Conservation (phyloP, 2,329 filamentous ascomycete genomes). For the Pseudogymnoascus sp. region DNA sequence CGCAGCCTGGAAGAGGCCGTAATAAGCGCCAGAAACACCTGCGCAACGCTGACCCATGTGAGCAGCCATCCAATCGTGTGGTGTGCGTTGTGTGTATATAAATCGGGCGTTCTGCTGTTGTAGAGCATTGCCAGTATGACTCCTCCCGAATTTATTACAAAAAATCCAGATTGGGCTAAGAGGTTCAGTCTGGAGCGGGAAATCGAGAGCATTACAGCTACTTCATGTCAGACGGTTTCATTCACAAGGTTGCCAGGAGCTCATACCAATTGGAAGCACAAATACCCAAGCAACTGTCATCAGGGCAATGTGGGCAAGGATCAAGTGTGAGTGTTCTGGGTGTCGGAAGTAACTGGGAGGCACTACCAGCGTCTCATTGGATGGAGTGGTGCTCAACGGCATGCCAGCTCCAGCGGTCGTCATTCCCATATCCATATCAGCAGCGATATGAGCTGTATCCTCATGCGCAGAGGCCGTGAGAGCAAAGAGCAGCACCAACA, state of each 20-base stretch:
- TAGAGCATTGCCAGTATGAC: slow-evolving; percentile 62
- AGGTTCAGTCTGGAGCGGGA: slow-evolving; percentile 69
- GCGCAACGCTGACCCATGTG: slow-evolving; percentile 61
- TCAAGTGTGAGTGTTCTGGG: slow-evolving; percentile 30
- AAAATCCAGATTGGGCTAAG: slow-evolving; percentile 58
- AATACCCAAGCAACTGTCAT: slow-evolving; percentile 65
- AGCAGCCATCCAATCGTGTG: slow-evolving; percentile 79
- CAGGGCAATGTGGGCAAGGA: slow-evolving; percentile 53
- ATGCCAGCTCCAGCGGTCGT: slow-evolving; percentile 3
- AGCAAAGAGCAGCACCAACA: slow-evolving; percentile 25
- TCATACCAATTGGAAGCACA: slow-evolving; percentile 58
- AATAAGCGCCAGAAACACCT: slow-evolving; percentile 50
- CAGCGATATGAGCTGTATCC: slow-evolving; percentile 18
- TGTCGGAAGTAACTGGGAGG: slow-evolving; percentile 34
- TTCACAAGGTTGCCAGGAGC: background rate
- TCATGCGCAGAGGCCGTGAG: slow-evolving; percentile 27
- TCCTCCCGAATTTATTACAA: slow-evolving; percentile 54
- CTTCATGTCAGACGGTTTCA: background rate
- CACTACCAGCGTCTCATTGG: slow-evolving; percentile 19
- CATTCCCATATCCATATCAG: slow-evolving; percentile 27
- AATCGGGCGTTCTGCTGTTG: slow-evolving; percentile 70
- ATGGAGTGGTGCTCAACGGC: background rate
- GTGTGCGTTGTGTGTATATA: slow-evolving; percentile 78
- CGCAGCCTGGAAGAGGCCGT: slow-evolving; percentile 17
- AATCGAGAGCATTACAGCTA: slow-evolving; percentile 70